Evolutionary conservation across 1,284 basidiomycete species (phyloP).

Genomic region (Cryptococcus sp.): DNA sequence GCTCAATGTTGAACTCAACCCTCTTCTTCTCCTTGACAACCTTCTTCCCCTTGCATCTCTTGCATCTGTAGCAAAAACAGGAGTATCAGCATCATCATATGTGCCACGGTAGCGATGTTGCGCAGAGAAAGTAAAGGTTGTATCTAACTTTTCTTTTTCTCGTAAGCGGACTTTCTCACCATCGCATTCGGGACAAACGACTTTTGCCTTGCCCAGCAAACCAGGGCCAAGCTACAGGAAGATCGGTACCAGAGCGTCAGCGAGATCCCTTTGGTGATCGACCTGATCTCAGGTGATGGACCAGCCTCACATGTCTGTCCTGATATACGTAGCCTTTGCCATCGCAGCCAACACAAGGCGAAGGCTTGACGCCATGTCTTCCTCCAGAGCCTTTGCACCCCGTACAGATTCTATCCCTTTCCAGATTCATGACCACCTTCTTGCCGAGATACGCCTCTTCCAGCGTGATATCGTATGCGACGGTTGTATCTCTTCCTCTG

Average conservation of each 20-base stretch:
- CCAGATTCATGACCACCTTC: slow-evolving; percentile 82
- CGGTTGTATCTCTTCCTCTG: slow-evolving; percentile 66
- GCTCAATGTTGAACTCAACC: slow-evolving; percentile 80
- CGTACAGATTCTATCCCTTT: slow-evolving; percentile 77
- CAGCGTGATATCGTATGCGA: slow-evolving; percentile 81
- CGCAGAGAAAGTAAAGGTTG: slow-evolving; percentile 21
- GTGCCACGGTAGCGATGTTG: neutral
- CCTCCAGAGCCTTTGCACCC: slow-evolving; percentile 85
- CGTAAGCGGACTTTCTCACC: slow-evolving; percentile 77
- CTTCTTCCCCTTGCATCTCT: slow-evolving; percentile 89
- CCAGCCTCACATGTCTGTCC: slow-evolving; percentile 46
- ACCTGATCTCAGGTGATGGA: neutral
- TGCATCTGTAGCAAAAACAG: slow-evolving; percentile 64
- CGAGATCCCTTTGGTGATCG: neutral
- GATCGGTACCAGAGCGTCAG: neutral
- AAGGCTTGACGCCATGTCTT: slow-evolving; percentile 74
- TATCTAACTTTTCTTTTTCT: slow-evolving; percentile 76
- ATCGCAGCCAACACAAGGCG: slow-evolving; percentile 76
- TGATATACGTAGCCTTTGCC: slow-evolving; percentile 60
- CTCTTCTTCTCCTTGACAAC: slow-evolving; percentile 83
- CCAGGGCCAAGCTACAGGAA: slow-evolving; percentile 43
- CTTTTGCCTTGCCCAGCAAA: slow-evolving; percentile 55
- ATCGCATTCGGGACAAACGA: slow-evolving; percentile 72
- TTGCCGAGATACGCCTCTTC: slow-evolving; percentile 94
- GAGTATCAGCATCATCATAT: neutral